These are phyloP conservation scores for Piedraia hortae DNA, from an alignment of 2,329 filamentous ascomycete species.

Conservation along the genomic window DNA sequence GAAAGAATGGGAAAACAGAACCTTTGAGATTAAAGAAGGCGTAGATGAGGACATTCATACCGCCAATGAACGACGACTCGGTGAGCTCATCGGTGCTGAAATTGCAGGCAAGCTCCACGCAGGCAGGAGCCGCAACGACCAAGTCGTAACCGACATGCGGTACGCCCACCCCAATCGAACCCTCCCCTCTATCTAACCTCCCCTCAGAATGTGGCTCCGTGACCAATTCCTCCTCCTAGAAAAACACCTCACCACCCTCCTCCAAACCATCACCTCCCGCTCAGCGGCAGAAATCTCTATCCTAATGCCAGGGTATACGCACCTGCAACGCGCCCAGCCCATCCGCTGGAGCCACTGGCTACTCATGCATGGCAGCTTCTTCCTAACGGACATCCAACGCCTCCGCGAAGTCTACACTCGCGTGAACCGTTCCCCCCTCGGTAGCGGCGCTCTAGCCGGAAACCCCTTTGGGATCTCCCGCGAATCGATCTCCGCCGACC, in stretches of 20 bases:
- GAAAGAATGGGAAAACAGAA: slow-evolving; percentile 20
- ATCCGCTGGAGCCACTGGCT: slow-evolving; percentile 65
- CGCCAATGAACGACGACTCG: slow-evolving; percentile 26
- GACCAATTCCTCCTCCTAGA: slow-evolving; percentile 48
- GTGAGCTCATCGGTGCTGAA: slow-evolving; percentile 66
- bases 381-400: slow-evolving; percentile 47
- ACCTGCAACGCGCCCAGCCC: slow-evolving; percentile 58
- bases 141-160: slow-evolving; percentile 72
- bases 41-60: slow-evolving; percentile 28
- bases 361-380: slow-evolving; percentile 43
- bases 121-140: slow-evolving; percentile 64
- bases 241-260: slow-evolving; percentile 34
- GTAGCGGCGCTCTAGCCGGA: slow-evolving; percentile 50
- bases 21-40: slow-evolving; percentile 19
- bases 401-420: slow-evolving; percentile 43
- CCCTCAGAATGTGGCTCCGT: slow-evolving; percentile 71
- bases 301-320: slow-evolving; percentile 73
- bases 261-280: slow-evolving; percentile 38
- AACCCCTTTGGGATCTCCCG: slow-evolving; percentile 64
- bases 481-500: slow-evolving; percentile 49
- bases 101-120: slow-evolving; percentile 77
- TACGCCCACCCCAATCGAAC: too few species aligned
- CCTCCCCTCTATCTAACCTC: too few species aligned
- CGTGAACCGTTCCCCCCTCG: slow-evolving; percentile 47
- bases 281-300: slow-evolving; percentile 49